Evolutionary conservation across 208 protist genomes (phyloP), one percentile per base, ranked within the genome.

Genomic region (Balamuthia mandrillaris): DNA sequence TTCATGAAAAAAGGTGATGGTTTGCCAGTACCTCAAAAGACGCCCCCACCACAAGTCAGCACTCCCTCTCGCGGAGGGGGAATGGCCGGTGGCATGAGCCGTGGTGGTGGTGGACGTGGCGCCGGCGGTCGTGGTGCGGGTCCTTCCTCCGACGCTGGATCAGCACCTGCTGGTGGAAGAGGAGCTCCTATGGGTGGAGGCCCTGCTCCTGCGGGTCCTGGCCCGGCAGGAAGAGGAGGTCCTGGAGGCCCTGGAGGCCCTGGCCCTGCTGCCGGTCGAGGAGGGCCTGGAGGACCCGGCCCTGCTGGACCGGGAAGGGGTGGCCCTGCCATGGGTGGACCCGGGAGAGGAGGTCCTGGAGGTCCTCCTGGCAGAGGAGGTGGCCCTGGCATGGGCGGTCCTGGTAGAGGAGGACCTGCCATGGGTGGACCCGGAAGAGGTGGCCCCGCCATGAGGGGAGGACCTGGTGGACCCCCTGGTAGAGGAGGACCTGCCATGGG

Each of bases 381-480:
- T n/a, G n/a, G n/a, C n/a, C n/a, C n/a, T n/a, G 61, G 79, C 0
- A 31, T 54, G 14, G 79, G 79, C 5, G 79, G 79, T 18, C 10
- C 60, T 18, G 61, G 61, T 24, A 37, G 61, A 16, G 21, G 61
- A 18, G 61, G 61, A 41, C 37, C 44, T 29, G 35, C 61, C 61
- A 21, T 37, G 65, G 41, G 41, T 24, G 65, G 65, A 14, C 41
- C 65, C 35, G 65, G 65, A 35, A 37, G 65, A 54, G 65, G 65
- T 75, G 84, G 84, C 42, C 75, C 84, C 24, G 72, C 29, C 72
- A 60, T n/a, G n/a, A n/a, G n/a, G n/a, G n/a, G n/a, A n/a, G n/a
- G n/a, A n/a, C n/a, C n/a, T n/a, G n/a, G n/a, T n/a, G n/a, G n/a
- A n/a, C n/a, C 21, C 29, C 16, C 47, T 24, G 47, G 47, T 21